These are phyloP conservation scores for Solanum pennellii DNA, from an alignment of 257 asterid species.

Conservation along the genomic window DNA sequence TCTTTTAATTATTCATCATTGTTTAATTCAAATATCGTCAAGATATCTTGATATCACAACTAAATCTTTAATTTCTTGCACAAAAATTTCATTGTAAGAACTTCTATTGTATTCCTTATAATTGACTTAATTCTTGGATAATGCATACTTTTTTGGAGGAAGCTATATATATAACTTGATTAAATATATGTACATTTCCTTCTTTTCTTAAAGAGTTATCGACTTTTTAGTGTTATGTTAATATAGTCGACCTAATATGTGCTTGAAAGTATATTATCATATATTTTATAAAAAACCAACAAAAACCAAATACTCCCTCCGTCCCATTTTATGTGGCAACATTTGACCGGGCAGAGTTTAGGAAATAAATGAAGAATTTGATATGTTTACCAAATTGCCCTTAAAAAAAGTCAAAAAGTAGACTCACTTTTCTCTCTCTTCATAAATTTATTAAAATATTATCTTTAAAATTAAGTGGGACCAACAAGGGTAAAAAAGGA, in stretches of 20 bases:
- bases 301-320: neutral
- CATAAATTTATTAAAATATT: too few relatives aligned
- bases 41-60: neutral
- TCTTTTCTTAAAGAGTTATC: neutral
- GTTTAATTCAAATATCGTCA: neutral
- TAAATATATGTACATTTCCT: neutral
- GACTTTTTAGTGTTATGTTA: neutral
- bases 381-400: too few relatives aligned
- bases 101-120: neutral
- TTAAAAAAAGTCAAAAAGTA: too few relatives aligned
- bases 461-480: too few relatives aligned
- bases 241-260: neutral
- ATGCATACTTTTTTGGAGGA: neutral
- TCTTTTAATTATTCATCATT: neutral
- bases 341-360: too few relatives aligned
- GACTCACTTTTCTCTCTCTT: too few relatives aligned
- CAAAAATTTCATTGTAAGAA: neutral
- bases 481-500: too few relatives aligned
- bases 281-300: neutral
- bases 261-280: neutral
- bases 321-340: too few relatives aligned
- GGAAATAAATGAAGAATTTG: too few relatives aligned
- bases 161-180: neutral
- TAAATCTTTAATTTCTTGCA: neutral
- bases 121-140: neutral